Evolutionary conservation across 768 basidiomycete species (phyloP).

Genomic region (Macrolepiota fuliginosa): DNA sequence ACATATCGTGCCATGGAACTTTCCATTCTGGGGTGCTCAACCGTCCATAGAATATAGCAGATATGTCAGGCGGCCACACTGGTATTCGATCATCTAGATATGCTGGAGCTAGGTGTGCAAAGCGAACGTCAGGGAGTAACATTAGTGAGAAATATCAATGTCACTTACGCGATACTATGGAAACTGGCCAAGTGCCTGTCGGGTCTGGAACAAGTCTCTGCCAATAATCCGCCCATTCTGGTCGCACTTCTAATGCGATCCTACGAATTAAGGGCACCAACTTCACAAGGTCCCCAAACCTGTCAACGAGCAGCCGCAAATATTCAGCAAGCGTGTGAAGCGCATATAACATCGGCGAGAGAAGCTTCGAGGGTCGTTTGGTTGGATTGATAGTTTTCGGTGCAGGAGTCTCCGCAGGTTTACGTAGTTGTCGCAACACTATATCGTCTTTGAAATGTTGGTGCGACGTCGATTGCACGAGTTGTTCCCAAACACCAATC

Average conservation of each 20-base stretch:
- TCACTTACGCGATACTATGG: constrained; percentile 6
- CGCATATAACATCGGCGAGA: constrained; percentile 64
- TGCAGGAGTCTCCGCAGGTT: constrained; percentile 24
- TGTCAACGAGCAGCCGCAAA: constrained; percentile 53
- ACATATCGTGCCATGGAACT: constrained; percentile 48
- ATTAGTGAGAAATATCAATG: neutral
- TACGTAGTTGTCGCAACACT: constrained; percentile 43
- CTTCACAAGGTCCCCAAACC: constrained; percentile 51
- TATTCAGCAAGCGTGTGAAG: constrained; percentile 81
- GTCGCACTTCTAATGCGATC: constrained; percentile 60
- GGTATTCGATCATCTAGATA: constrained; percentile 70
- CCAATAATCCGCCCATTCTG: constrained; percentile 95
- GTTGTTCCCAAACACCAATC: constrained; percentile 43
- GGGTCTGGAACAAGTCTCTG: constrained; percentile 71
- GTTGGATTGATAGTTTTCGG: constrained; percentile 20
- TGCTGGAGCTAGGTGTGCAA: constrained; percentile 40
- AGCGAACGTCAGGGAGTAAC: constrained; percentile 36
- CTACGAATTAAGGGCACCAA: constrained; percentile 65
- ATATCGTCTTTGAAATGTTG: constrained; percentile 58
- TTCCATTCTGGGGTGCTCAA: constrained; percentile 70
- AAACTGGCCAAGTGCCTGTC: constrained; percentile 52
- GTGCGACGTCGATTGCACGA: constrained; percentile 43
- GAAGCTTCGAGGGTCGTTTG: constrained; percentile 37
- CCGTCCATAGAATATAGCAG: constrained; percentile 58
- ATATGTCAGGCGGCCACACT: constrained; percentile 76